A percentile compares a stretch with the other conserved stretches of the same genome.
Conservation (phyloP, 148 eudicot genomes). For the Cornus controversa region DNA sequence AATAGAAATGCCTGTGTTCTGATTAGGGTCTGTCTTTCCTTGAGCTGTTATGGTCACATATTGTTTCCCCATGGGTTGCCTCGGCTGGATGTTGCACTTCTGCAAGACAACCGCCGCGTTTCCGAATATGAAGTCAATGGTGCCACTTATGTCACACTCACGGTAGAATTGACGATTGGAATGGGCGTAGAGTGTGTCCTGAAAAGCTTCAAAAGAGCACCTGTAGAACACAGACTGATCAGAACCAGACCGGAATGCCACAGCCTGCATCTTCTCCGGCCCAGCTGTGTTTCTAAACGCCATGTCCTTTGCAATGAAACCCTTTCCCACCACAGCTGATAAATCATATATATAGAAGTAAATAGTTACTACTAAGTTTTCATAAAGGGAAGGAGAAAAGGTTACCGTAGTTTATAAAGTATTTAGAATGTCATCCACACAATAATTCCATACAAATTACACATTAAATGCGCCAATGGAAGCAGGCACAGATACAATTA, state of each 20-base stretch:
- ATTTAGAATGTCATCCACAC: too few relatives aligned
- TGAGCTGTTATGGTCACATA: slow-evolving; percentile 75
- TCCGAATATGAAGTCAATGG: slow-evolving; percentile 76
- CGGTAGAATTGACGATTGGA: slow-evolving; percentile 78
- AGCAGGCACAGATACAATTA: too few relatives aligned
- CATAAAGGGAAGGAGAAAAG: too few relatives aligned
- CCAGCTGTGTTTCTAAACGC: slow-evolving; percentile 74
- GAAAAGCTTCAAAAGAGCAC: slow-evolving; percentile 56
- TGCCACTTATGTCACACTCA: slow-evolving; percentile 64
- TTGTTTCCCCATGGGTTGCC: slow-evolving; percentile 61
- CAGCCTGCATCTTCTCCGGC: slow-evolving; percentile 66
- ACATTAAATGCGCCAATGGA: too few relatives aligned
- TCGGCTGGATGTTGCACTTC: slow-evolving; percentile 55
- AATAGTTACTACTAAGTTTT: too few relatives aligned
- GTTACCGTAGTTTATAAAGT: too few relatives aligned
- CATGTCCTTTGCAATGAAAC: slow-evolving; percentile 66
- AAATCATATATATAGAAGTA: too few relatives aligned
- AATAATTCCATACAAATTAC: too few relatives aligned
- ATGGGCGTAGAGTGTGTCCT: slow-evolving; percentile 71
- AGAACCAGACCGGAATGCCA: slow-evolving; percentile 61
- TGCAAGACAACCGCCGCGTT: slow-evolving; percentile 72
- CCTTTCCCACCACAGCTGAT: slow-evolving; percentile 48
- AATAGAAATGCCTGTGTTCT: slow-evolving; percentile 64
- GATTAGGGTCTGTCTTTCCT: slow-evolving; percentile 63
- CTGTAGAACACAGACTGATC: slow-evolving; percentile 50